phyloP scores from a whole-genome alignment of 805 yeast genomes.

The Pichia deserticola region DNA sequence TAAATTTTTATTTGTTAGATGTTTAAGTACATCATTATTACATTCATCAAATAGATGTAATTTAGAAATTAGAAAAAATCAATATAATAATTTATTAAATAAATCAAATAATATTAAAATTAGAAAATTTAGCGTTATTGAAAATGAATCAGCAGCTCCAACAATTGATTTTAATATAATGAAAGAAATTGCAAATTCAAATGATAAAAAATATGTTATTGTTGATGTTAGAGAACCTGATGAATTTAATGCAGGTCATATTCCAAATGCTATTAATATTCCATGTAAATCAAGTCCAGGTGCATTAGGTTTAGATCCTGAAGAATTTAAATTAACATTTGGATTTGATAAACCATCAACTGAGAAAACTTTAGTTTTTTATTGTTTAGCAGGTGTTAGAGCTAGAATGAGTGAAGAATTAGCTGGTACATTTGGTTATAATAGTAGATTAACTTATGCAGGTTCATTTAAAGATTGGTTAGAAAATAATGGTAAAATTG shows the following conservation, averaged over 20 bases:
- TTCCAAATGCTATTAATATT: slow-evolving; percentile 79
- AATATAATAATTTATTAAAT: too few relatives aligned
- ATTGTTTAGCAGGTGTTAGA: slow-evolving; percentile 90
- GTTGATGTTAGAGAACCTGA: slow-evolving; percentile 92
- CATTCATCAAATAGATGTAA: too few relatives aligned
- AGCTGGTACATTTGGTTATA: slow-evolving; percentile 85
- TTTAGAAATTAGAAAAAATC: too few relatives aligned
- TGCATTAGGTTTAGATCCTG: slow-evolving; percentile 71
- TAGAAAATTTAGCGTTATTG: slow-evolving; percentile 22
- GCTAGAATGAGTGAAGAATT: slow-evolving; percentile 85
- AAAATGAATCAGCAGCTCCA: slow-evolving; percentile 28
- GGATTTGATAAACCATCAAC: slow-evolving; percentile 73
- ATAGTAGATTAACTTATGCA: slow-evolving; percentile 71
- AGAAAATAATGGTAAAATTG: slow-evolving; percentile 31
- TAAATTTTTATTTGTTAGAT: too few relatives aligned
- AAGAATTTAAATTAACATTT: slow-evolving; percentile 74
- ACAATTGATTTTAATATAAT: slow-evolving; percentile 22
- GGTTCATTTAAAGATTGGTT: slow-evolving; percentile 91
- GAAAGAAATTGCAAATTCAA: slow-evolving; percentile 38
- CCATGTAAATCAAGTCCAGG: slow-evolving; percentile 92
- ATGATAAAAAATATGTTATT: slow-evolving; percentile 43
- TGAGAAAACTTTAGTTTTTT: slow-evolving; percentile 72
- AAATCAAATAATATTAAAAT: too few relatives aligned
- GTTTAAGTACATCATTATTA: too few relatives aligned
- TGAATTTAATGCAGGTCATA: slow-evolving; percentile 63